Evolutionary conservation across 2,329 filamentous ascomycete species (phyloP).

Genomic region (Parastagonospora avenae): DNA sequence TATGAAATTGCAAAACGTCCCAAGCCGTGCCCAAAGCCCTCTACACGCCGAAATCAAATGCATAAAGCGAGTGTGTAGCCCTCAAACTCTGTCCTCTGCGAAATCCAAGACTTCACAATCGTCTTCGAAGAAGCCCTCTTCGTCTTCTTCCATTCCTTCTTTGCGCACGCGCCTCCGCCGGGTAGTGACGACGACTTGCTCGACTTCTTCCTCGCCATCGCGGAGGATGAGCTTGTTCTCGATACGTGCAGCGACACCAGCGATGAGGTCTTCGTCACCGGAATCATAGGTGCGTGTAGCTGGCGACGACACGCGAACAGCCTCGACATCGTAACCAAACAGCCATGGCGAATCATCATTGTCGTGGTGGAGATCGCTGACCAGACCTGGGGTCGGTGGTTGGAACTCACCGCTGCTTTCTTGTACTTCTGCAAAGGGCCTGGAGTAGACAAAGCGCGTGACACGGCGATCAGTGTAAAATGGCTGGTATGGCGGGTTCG

Average conservation of each 20-base stretch:
- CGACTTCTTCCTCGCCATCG: slow-evolving; percentile 63
- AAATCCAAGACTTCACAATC: slow-evolving; percentile 92
- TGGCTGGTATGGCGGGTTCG: slow-evolving; percentile 91
- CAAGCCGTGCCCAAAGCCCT: neutral
- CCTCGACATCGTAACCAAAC: slow-evolving; percentile 58
- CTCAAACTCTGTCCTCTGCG: slow-evolving; percentile 63
- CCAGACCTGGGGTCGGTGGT: slow-evolving; percentile 19
- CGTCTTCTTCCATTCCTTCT: slow-evolving; percentile 61
- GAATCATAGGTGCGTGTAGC: slow-evolving; percentile 42
- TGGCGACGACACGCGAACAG: slow-evolving; percentile 52
- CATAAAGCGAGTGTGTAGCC: neutral
- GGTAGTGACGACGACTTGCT: slow-evolving; percentile 83
- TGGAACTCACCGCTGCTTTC: slow-evolving; percentile 33
- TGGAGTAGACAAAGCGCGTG: slow-evolving; percentile 71
- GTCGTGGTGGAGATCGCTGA: slow-evolving; percentile 40
- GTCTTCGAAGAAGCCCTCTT: slow-evolving; percentile 83
- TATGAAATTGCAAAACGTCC: neutral
- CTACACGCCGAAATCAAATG: neutral
- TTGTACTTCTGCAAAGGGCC: slow-evolving; percentile 24
- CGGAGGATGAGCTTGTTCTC: slow-evolving; percentile 55
- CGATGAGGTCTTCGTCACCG: slow-evolving; percentile 52
- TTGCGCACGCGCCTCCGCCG: slow-evolving; percentile 66
- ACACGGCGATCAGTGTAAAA: slow-evolving; percentile 92
- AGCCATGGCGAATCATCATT: slow-evolving; percentile 53
- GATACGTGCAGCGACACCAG: slow-evolving; percentile 53